A percentile compares a stretch with the other conserved stretches of the same genome.
These are phyloP conservation scores for Apodospora peruviana DNA, from an alignment of 495 filamentous ascomycete species.

Conservation along the genomic window DNA sequence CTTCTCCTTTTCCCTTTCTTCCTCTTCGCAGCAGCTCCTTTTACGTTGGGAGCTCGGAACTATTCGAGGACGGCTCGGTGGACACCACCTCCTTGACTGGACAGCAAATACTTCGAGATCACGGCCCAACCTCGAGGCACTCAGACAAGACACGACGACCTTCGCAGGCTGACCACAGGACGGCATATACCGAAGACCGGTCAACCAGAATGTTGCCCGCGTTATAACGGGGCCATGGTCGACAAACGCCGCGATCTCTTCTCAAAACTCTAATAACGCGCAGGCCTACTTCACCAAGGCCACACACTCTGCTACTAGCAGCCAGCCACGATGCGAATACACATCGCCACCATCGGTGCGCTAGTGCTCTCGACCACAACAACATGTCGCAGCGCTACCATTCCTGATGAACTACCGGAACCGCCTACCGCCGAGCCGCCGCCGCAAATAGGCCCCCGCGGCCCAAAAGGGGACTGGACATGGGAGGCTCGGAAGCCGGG, in stretches of 20 bases:
- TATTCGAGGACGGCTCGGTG: neutral
- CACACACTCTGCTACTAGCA: neutral
- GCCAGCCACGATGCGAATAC: neutral
- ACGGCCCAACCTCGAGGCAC: too few species aligned
- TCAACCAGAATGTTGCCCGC: neutral
- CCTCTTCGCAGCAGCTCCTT: neutral
- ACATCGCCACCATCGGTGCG: neutral
- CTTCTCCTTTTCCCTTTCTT: neutral
- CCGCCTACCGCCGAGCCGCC: neutral
- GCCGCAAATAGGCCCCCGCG: neutral
- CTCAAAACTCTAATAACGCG: neutral
- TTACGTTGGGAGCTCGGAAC: neutral
- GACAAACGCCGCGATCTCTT: neutral
- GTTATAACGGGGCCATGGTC: slow-evolving; percentile 4
- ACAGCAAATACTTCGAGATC: too few species aligned
- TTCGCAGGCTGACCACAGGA: neutral
- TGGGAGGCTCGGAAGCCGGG: slow-evolving; percentile 7
- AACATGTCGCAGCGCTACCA: slow-evolving; percentile 1
- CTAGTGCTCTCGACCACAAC: slow-evolving; percentile 4
- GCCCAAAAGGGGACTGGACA: neutral
- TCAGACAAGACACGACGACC: neutral
- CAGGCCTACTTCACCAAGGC: neutral
- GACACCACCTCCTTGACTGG: too few species aligned
- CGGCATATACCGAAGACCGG: neutral
- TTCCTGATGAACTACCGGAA: neutral